A percentile compares a stretch with the other conserved stretches of the same genome.
Conservation (phyloP, 371 early-diverging fungal species). For the Thermomucor indicae-seudaticae region DNA sequence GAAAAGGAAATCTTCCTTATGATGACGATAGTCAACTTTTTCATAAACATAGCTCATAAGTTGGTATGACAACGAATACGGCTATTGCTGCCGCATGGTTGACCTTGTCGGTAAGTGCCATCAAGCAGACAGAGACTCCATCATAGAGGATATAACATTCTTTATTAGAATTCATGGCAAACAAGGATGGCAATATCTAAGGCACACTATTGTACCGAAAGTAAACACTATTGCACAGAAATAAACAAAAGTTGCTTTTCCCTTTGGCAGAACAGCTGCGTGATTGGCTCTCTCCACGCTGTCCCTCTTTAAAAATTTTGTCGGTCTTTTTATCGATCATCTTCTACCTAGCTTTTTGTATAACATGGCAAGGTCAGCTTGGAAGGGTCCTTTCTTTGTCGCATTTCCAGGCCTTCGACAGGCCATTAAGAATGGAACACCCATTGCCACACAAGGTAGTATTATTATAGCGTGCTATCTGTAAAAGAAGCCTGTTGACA, state of each 20-base stretch:
- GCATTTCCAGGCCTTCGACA: conserved; percentile 66
- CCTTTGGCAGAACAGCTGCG: too few relatives aligned
- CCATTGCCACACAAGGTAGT: conserved; percentile 51
- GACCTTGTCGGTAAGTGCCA: conserved; percentile 91
- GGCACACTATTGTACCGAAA: too few relatives aligned
- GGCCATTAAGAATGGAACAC: conserved; percentile 44
- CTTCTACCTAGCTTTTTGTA: too few relatives aligned
- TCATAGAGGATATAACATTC: too few relatives aligned
- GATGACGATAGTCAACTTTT: not conserved
- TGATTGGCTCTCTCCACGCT: too few relatives aligned
- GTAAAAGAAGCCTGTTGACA: not conserved
- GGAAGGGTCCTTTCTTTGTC: conserved; percentile 95
- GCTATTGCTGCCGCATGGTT: conserved; percentile 93
- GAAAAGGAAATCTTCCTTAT: not conserved
- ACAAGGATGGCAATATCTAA: too few relatives aligned
- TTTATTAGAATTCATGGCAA: too few relatives aligned
- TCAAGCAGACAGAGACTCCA: too few relatives aligned
- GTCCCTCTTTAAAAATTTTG: too few relatives aligned
- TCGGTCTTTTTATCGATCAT: too few relatives aligned
- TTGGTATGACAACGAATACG: conserved; percentile 96
- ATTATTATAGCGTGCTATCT: not conserved
- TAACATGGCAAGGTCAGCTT: conserved; percentile 78
- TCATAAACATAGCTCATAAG: conserved; percentile 67
- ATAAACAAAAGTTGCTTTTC: too few relatives aligned
- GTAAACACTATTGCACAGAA: too few relatives aligned